Percentiles rank a stretch among this genome's conserved stretches.
These are phyloP conservation scores for Punctularia strigosozonata DNA, from an alignment of 768 basidiomycete genomes.

Conservation along the genomic window DNA sequence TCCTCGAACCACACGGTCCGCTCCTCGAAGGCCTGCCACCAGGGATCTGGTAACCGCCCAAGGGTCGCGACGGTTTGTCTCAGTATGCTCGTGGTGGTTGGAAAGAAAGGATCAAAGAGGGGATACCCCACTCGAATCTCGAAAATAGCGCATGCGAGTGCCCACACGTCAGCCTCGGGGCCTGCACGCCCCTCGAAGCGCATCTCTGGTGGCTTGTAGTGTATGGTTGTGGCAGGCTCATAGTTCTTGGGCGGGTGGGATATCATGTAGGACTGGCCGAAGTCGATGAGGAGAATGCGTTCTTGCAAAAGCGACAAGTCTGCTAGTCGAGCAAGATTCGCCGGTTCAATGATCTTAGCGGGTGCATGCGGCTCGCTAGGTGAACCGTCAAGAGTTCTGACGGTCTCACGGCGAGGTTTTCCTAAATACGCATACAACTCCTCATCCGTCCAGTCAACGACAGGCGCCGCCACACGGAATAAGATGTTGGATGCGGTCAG, in stretches of 20 bases:
- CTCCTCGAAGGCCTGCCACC: conserved; percentile 24
- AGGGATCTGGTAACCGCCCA: conserved; percentile 29
- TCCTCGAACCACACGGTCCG: conserved; percentile 25
- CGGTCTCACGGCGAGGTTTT: conserved; percentile 19
- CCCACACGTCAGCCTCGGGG: conserved; percentile 26
- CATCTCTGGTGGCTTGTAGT: conserved; percentile 25
- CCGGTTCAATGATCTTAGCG: conserved; percentile 16
- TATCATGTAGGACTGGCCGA: conserved; percentile 23
- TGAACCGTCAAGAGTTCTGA: conserved; percentile 13
- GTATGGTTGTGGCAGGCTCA: conserved; percentile 17
- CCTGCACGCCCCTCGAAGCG: conserved; percentile 20
- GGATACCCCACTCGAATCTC: conserved; percentile 30
- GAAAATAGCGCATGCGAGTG: conserved; percentile 29
- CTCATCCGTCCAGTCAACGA: conserved; percentile 21
- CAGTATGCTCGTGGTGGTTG: conserved; percentile 18
- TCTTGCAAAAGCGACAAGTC: conserved; percentile 19
- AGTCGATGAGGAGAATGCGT: conserved; percentile 21
- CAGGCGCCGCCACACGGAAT: conserved; percentile 15
- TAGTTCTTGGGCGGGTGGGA: conserved; percentile 16
- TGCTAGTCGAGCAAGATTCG: conserved; percentile 12
- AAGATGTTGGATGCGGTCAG: conserved; percentile 28
- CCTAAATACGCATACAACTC: conserved; percentile 21
- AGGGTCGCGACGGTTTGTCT: conserved; percentile 24
- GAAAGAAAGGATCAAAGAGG: conserved; percentile 27
- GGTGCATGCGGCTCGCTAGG: conserved; percentile 19